Evolutionary conservation across 1,139 yeast genomes (phyloP), one percentile per base, ranked within the genome.

Genomic region (Magnusiomyces tetraspermus): DNA sequence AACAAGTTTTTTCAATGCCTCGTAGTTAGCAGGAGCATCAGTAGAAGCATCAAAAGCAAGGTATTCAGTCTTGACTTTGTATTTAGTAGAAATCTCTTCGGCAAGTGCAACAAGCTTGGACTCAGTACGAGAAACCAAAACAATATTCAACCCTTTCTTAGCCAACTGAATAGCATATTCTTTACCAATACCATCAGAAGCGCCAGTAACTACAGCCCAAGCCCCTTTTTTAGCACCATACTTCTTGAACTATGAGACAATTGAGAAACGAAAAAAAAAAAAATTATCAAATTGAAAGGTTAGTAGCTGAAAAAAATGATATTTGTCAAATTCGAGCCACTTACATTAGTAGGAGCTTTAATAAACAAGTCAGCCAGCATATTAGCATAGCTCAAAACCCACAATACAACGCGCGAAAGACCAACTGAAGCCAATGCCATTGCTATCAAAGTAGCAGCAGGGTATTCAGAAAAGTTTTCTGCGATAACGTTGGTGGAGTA

Each of bases 151-250:
- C 1, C 96, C 96, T 60, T 78, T 81, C 53, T 77, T 70, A 21
- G 98, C 98, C 70, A 92, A 76, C 71, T 92, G 97, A 36, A 72
- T 66, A 1, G 96, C 83, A 65, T 79, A 92, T 67, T 92, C 96
- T 65, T 89, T 88, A 55, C 99, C 99, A 64, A 92, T 85, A 43
- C 99, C 98, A 67, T 92, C 98, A 49, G 97, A 87, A 4, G 97
- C 95, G 55, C 99, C 99, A 4, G 98, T 92, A 26, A 92, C 78
- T 36, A 92, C 85, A 6, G 97, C 97, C 95, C 96, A 88, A 53
- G 76, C 72, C 31, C 79, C 82, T 49, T 71, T 71, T 61, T 56
- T 63, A 44, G 83, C 78, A n/a, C 97, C 96, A 65, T 88, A 89
- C 66, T 79, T 82, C 50, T 65, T 63, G 64, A 77, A 82, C 49